Evolutionary conservation across 1,284 basidiomycete genomes (phyloP).

Genomic region (Rhodotorula sp.): DNA sequence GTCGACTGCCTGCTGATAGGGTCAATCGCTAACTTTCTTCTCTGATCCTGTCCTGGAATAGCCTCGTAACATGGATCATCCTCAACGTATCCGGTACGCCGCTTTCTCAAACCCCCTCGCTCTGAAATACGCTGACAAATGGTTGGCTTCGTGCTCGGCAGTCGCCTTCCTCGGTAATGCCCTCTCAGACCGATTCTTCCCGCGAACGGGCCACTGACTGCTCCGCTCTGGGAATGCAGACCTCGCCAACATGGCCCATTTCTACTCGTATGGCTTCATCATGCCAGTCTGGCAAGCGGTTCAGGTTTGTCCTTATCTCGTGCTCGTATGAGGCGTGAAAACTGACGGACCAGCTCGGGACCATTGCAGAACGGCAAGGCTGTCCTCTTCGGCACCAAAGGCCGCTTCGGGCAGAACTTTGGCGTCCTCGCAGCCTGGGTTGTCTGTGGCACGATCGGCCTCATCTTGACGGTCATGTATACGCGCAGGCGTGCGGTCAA

Average conservation of each 20-base stretch:
- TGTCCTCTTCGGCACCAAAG: slow-evolving; percentile 48
- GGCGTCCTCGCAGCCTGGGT: slow-evolving; percentile 46
- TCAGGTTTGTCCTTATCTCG: slow-evolving; percentile 21
- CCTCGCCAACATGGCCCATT: slow-evolving; percentile 44
- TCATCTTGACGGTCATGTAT: slow-evolving; percentile 2
- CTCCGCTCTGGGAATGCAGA: slow-evolving; percentile 32
- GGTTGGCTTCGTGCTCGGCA: not conserved
- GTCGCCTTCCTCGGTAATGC: slow-evolving; percentile 18
- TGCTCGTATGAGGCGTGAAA: too few species aligned
- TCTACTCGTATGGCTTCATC: slow-evolving; percentile 48
- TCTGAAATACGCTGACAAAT: not conserved
- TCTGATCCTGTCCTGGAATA: not conserved
- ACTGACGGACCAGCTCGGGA: not conserved
- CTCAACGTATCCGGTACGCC: slow-evolving; percentile 39
- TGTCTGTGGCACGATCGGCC: slow-evolving; percentile 2
- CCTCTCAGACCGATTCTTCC: too few species aligned
- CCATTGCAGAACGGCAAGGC: slow-evolving; percentile 42
- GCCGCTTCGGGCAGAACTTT: slow-evolving; percentile 48
- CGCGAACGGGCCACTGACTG: not conserved
- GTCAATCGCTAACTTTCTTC: too few species aligned
- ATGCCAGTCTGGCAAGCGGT: slow-evolving; percentile 47
- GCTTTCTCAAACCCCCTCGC: not conserved
- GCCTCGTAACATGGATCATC: slow-evolving; percentile 45
- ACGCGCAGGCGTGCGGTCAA: slow-evolving; percentile 1
- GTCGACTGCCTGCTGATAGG: too few species aligned